These are phyloP conservation scores for Phyllosticta ampelicida DNA, from an alignment of 2,329 filamentous ascomycete genomes.

Conservation along the genomic window DNA sequence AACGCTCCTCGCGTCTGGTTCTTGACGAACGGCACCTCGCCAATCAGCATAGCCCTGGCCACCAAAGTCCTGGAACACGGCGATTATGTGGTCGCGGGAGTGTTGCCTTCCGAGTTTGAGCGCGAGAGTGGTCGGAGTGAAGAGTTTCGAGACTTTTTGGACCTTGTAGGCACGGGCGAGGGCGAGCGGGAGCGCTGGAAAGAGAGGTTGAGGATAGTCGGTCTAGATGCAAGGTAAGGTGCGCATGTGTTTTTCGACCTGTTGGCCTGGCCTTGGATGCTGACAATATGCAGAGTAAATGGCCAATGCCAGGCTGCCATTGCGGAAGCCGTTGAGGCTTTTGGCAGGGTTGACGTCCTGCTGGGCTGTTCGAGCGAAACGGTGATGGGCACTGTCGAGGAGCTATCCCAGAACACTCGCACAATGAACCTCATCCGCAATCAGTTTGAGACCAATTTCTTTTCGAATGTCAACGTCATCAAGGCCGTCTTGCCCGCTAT, in stretches of 20 bases:
- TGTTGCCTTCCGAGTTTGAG: slow-evolving; percentile 69
- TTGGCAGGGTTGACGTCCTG: slow-evolving; percentile 80
- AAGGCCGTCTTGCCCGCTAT: slow-evolving; percentile 75
- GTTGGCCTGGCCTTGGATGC: not conserved
- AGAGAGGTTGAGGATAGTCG: slow-evolving; percentile 58
- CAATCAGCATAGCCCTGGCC: slow-evolving; percentile 72
- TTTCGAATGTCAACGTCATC: slow-evolving; percentile 92
- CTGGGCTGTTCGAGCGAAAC: slow-evolving; percentile 84
- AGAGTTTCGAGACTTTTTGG: slow-evolving; percentile 71
- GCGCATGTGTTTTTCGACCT: slow-evolving; percentile 9
- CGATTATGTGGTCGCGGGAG: slow-evolving; percentile 77
- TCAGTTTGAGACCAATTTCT: slow-evolving; percentile 92
- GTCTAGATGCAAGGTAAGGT: slow-evolving; percentile 44
- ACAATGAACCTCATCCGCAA: slow-evolving; percentile 73
- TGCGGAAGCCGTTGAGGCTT: slow-evolving; percentile 73
- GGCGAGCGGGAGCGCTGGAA: slow-evolving; percentile 66
- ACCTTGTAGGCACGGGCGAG: slow-evolving; percentile 38
- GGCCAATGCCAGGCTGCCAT: slow-evolving; percentile 74
- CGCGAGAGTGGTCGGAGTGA: slow-evolving; percentile 55
- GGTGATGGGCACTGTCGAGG: slow-evolving; percentile 83
- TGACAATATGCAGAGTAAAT: slow-evolving; percentile 36
- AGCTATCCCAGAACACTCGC: slow-evolving; percentile 61
- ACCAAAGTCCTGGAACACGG: slow-evolving; percentile 78
- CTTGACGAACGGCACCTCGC: slow-evolving; percentile 75
- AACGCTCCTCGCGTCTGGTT: slow-evolving; percentile 80